Evolutionary conservation across 176 grass and related monocot genomes (phyloP).

Genomic region (Calamus simplicifolius): DNA sequence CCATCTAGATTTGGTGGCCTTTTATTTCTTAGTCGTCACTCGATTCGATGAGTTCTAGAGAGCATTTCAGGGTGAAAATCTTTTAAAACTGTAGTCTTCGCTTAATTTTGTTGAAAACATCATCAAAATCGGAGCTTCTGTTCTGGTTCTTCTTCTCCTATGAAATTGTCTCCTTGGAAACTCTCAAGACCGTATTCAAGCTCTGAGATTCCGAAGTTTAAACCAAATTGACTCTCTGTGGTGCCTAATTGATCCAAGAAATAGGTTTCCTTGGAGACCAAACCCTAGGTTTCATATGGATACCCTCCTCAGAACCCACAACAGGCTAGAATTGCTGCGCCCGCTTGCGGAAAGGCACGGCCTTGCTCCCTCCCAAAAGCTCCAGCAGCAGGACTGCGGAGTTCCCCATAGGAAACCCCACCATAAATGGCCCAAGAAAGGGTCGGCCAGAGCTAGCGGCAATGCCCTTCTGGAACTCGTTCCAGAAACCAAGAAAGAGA

Average conservation of each 20-base stretch:
- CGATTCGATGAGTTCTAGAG: no score
- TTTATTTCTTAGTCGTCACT: no score
- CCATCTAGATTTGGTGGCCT: no score
- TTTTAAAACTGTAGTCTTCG: no score
- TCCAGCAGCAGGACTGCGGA: slow-evolving; percentile 1
- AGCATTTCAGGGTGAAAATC: no score
- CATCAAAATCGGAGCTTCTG: no score
- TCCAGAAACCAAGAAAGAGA: slow-evolving; percentile 43
- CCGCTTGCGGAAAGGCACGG: slow-evolving; percentile 7
- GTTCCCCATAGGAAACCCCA: slow-evolving; percentile 6
- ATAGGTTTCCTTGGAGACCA: slow-evolving; percentile 3
- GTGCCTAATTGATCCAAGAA: slow-evolving; percentile 5
- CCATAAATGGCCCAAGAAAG: slow-evolving; percentile 12
- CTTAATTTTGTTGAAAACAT: no score
- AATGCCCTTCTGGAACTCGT: slow-evolving; percentile 36
- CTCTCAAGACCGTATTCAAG: no score
- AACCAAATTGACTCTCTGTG: no score
- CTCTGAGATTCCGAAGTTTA: no score
- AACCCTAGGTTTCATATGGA: slow-evolving; percentile 20
- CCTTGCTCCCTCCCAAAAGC: slow-evolving; percentile 14
- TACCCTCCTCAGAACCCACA: slow-evolving; percentile 36
- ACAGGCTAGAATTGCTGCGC: slow-evolving; percentile 27
- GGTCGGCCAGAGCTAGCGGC: slow-evolving; percentile 12
- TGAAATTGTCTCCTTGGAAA: no score
- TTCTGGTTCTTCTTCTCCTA: no score